Percentiles rank a stretch among this genome's conserved stretches.
phyloP scores from a whole-genome alignment of 2,329 filamentous ascomycete species.

The Aureobasidium sp. region DNA sequence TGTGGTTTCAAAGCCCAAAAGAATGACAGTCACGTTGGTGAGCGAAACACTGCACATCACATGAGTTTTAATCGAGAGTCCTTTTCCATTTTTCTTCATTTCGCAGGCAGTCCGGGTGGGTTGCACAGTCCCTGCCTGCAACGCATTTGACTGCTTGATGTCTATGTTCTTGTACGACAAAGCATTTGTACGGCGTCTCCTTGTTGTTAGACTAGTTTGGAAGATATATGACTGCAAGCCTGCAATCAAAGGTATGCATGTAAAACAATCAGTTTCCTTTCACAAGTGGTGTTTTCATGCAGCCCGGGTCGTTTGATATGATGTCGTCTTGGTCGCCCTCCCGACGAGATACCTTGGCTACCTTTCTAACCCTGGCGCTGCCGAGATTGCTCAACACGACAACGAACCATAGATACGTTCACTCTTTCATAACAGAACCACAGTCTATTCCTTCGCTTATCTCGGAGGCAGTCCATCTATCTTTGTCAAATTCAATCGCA shows the following conservation, averaged over 20 bases:
- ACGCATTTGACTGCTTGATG: not conserved
- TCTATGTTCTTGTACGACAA: not conserved
- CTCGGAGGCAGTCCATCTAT: too few species aligned
- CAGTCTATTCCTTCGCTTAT: not conserved
- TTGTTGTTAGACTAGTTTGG: not conserved
- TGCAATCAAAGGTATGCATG: not conserved
- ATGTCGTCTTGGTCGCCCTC: not conserved
- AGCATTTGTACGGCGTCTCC: constrained; percentile 1
- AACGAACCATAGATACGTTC: not conserved
- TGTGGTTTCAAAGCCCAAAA: not conserved
- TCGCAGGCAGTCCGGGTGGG: not conserved
- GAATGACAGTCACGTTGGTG: not conserved
- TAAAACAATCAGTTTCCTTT: not conserved
- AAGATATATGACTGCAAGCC: not conserved
- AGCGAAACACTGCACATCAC: not conserved
- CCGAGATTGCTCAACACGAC: not conserved
- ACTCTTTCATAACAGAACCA: not conserved
- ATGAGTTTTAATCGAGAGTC: not conserved
- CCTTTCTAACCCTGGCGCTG: not conserved
- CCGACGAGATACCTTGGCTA: not conserved
- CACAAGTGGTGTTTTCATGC: not conserved
- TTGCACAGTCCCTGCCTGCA: not conserved
- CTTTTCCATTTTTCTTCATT: not conserved
- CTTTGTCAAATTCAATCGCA: too few species aligned
- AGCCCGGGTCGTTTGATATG: not conserved